Conservation (phyloP, 2,329 filamentous ascomycete species). For the Beauveria caledonica region DNA sequence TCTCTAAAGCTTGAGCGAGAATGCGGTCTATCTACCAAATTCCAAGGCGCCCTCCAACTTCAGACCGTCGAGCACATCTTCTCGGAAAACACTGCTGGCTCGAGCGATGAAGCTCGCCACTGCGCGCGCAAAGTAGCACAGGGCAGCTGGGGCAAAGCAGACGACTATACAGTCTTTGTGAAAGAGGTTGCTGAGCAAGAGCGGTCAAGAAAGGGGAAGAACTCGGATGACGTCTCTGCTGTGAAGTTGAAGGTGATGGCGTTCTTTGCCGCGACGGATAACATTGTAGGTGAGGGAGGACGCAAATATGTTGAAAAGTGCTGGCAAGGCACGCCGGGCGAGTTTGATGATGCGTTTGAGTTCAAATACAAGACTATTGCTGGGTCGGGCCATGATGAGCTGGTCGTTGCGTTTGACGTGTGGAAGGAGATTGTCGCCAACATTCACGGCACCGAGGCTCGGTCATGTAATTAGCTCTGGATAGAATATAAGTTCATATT, state of each 20-base stretch:
- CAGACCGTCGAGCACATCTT: slow-evolving; percentile 10
- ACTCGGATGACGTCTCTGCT: not conserved
- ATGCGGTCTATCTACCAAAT: not conserved
- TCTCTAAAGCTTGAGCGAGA: not conserved
- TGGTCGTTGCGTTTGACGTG: slow-evolving; percentile 1
- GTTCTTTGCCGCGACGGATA: slow-evolving; percentile 6
- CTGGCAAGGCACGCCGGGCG: not conserved
- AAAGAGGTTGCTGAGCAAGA: not conserved
- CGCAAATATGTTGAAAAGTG: slow-evolving; percentile 5
- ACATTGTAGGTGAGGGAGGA: slow-evolving; percentile 7
- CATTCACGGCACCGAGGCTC: not conserved
- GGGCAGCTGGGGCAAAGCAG: slow-evolving; percentile 8
- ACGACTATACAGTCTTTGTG: slow-evolving; percentile 7
- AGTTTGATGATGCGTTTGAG: slow-evolving; percentile 5
- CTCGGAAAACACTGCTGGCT: slow-evolving; percentile 3
- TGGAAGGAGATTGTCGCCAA: slow-evolving; percentile 3
- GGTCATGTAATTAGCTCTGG: not conserved
- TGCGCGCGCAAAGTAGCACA: slow-evolving; percentile 5
- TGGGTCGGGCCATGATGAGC: slow-evolving; percentile 7
- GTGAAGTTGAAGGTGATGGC: slow-evolving; percentile 3
- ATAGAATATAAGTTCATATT: not conserved
- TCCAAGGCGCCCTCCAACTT: not conserved
- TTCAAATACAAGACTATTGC: not conserved
- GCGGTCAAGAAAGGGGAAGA: not conserved
- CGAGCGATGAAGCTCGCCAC: slow-evolving; percentile 7